Percentiles rank a stretch among this genome's conserved stretches.
Evolutionary conservation across 306 rosid genomes (phyloP).

Genomic region (Vachellia pachyceras): DNA sequence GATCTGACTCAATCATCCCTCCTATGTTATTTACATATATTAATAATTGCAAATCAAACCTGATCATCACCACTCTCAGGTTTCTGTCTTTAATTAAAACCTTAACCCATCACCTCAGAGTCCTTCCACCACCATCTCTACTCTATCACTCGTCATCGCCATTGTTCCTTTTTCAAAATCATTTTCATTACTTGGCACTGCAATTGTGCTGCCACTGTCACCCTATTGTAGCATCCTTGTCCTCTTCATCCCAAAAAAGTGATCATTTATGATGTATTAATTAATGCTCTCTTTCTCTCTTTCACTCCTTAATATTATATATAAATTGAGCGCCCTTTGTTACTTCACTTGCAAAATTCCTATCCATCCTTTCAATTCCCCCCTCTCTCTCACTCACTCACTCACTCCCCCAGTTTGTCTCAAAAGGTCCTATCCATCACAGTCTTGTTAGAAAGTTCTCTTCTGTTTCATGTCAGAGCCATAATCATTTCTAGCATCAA

Average conservation of each 20-base stretch:
- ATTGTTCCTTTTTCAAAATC: too few relatives aligned
- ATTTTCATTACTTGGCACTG: too few relatives aligned
- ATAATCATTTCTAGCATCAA: slow-evolving; percentile 6
- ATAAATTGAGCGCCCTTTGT: slow-evolving; percentile 33
- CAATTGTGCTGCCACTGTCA: too few relatives aligned
- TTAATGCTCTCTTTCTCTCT: neutral
- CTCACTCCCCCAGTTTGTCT: neutral
- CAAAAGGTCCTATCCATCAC: neutral
- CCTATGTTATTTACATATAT: too few relatives aligned
- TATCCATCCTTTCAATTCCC: neutral
- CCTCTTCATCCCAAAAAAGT: too few relatives aligned
- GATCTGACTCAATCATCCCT: neutral
- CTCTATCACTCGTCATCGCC: too few relatives aligned
- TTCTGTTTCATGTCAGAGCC: slow-evolving; percentile 23
- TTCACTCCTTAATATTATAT: slow-evolving; percentile 24
- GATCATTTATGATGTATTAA: neutral
- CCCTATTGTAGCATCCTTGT: too few relatives aligned
- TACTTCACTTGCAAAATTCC: slow-evolving; percentile 65
- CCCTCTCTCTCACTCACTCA: neutral
- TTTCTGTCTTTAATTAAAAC: too few relatives aligned
- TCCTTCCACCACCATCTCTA: too few relatives aligned
- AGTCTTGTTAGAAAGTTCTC: slow-evolving; percentile 21
- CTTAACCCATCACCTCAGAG: too few relatives aligned
- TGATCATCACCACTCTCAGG: too few relatives aligned
- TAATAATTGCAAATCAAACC: neutral